Base-by-base conservation (phyloP, 495 filamentous ascomycete species). In the Penicillium riverlandense region DNA sequence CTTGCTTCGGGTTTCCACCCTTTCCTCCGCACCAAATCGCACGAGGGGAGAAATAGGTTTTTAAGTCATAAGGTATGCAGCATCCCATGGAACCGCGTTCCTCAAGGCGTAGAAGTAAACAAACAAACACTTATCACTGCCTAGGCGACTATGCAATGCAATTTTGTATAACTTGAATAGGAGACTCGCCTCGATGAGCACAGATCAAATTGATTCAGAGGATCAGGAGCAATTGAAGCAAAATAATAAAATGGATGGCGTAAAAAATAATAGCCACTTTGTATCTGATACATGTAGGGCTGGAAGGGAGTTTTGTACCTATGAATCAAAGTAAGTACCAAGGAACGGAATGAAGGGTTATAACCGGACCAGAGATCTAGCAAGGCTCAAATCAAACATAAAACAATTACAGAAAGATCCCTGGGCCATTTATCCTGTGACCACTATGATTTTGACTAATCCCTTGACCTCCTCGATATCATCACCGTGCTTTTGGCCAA, bases 81-180 rank as follows among this genome's bases (percentile, higher is more conserved):
- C 57, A 52, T 57, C 57, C 57, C 40, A 36, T 35, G 49, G 41
- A n/a, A 36, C 31, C 38, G 54, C 48, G 57, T 50, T 57, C 39
- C 43, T 34, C 11, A 22, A 22, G 6, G 22, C 4, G n/a, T n/a
- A 22, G 22, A 52, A 48, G 50, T 57, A 46, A 52, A 48, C 35
- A 58, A 55, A 55, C 35, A 57, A 53, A 49, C 33, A 40, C 13
- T 44, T 22, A 44, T 50, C 43, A 22, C 22, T 22, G 22, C 22
- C 22, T 22, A 22, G 22, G 22, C 2, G 2, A 2, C 22, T 22
- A 22, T 22, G 22, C 4, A 4, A 22, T 6, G 22, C 22, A 22
- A 22, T 22, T 22, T 6, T 22, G 3, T 22, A 22, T 22, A 4
- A 22, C 22, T 22, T 22, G 22, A 22, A 22, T 6, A 22, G 22